These are phyloP conservation scores for Helotiales sp. DNA, from an alignment of 2,329 filamentous ascomycete species.

Conservation along the genomic window DNA sequence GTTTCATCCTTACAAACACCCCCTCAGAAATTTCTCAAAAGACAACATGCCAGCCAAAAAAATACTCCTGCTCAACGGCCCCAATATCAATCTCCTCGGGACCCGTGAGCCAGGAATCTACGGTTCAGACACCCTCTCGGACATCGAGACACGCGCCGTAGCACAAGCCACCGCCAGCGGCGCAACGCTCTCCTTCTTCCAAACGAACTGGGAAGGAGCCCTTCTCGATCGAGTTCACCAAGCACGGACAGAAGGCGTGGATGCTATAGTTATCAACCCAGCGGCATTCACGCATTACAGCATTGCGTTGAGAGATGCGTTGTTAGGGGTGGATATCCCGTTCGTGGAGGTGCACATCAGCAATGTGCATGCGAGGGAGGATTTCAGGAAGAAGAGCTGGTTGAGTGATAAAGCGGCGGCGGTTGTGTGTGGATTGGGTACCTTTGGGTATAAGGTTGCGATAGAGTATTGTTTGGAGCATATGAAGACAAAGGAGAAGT, in stretches of 20 bases:
- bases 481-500: slow-evolving; percentile 48
- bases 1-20: not conserved
- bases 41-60: slow-evolving; percentile 45
- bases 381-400: slow-evolving; percentile 72
- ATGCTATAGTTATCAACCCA: slow-evolving; percentile 77
- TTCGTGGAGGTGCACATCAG: slow-evolving; percentile 80
- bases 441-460: slow-evolving; percentile 64
- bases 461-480: slow-evolving; percentile 57
- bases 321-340: slow-evolving; percentile 70
- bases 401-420: slow-evolving; percentile 77
- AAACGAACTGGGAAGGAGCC: slow-evolving; percentile 77
- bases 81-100: slow-evolving; percentile 81
- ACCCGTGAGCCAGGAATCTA: slow-evolving; percentile 76
- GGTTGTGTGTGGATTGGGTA: slow-evolving; percentile 72
- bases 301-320: slow-evolving; percentile 75
- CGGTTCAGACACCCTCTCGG: slow-evolving; percentile 68
- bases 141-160: slow-evolving; percentile 53
- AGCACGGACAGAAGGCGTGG: slow-evolving; percentile 59
- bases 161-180: slow-evolving; percentile 36
- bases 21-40: not conserved
- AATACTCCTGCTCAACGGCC: slow-evolving; percentile 80
- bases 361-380: slow-evolving; percentile 75
- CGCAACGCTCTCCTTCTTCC: slow-evolving; percentile 61
- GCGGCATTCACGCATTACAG: slow-evolving; percentile 78
- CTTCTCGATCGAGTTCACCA: slow-evolving; percentile 57